These are phyloP conservation scores for Chytriomyces confervae DNA, from an alignment of 192 early-diverging fungal genomes.

Conservation along the genomic window DNA sequence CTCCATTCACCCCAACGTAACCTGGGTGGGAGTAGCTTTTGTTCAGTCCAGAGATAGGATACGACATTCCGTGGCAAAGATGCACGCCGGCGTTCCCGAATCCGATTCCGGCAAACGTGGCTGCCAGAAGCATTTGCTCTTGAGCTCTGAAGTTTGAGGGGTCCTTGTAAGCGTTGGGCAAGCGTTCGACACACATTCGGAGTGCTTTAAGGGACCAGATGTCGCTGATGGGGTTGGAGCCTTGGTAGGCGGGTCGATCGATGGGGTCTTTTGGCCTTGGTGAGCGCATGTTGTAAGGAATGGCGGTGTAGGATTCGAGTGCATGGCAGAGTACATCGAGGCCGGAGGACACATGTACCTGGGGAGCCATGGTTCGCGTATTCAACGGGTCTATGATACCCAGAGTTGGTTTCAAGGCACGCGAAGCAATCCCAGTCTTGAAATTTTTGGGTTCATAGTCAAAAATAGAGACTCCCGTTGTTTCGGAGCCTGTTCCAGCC, in stretches of 20 bases:
- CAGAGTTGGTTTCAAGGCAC: constrained; percentile 81
- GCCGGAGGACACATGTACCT: constrained; percentile 84
- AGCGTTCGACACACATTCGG: constrained; percentile 11
- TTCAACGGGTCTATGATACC: constrained; percentile 90
- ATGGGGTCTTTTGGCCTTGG: constrained; percentile 82
- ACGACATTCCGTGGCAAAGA: constrained; percentile 81
- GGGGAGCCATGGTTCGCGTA: constrained; percentile 82
- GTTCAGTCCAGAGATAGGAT: constrained; percentile 87
- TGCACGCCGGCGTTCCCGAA: constrained; percentile 92
- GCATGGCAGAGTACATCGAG: constrained; percentile 90
- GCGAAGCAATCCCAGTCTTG: constrained; percentile 90
- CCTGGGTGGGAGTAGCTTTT: constrained; percentile 80
- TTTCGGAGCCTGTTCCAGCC: constrained; percentile 83
- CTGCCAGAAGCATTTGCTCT: constrained; percentile 85
- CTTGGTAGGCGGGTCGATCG: constrained; percentile 87
- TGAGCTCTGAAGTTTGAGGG: constrained; percentile 69
- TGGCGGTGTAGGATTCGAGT: constrained; percentile 89
- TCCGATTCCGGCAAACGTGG: constrained; percentile 88
- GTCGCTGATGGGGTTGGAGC: constrained; percentile 90
- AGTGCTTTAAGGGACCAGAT: constrained; percentile 85
- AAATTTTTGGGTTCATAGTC: constrained; percentile 81
- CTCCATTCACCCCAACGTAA: constrained; percentile 59
- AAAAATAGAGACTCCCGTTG: constrained; percentile 93
- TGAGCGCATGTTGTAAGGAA: constrained; percentile 80
- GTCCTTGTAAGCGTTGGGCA: background rate